Base-by-base conservation (phyloP, 805 yeast genomes). In the Starmerella vitae region DNA sequence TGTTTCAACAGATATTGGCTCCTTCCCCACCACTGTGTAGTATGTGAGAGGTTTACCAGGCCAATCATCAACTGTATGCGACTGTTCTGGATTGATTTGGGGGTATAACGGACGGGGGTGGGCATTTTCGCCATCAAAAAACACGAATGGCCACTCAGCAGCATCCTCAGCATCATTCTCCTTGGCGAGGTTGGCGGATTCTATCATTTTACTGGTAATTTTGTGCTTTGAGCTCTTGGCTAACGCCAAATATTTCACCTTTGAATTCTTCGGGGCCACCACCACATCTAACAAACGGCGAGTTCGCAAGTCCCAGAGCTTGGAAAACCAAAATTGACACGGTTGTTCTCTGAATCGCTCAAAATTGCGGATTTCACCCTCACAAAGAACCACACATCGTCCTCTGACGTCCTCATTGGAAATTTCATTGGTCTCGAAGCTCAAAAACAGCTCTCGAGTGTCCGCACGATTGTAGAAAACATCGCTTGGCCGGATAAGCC, bases 401-500 rank as follows among this genome's bases (percentile, higher is more conserved):
- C 97, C 96, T 40, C 97, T 63, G 46, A 71, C 76, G 38, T 84
- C 74, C 24, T 64, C 61, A 3, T 85, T 53, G 0, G 94, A 93
- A 46, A 95, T 83, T 5, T 72, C 63, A 56, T 82, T 95, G 21
- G 81, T 71, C 54, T 86, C 93, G 75, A 84, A 72, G 0, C 94
- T 80, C 0, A 91, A 91, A 54, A 67, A 84, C 7, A 88, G 59
- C 34, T 81, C 58, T 39, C 98, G 67, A 8, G 94, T 70, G 58
- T 85, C 94, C 3, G 65, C 55, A 2, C 78, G 60, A 20, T 70
- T 67, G 39, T 77, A 72, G 42, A 79, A 74, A 27, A 86, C 78
- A 54, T 85, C 96, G 42, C 86, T 62, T 1, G 94, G 88, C 36
- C 98, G 66, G 54, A 84, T 83, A 58, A 78, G 79, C 96, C 96